Conservation (phyloP, 2,329 filamentous ascomycete genomes). For the Thelonectria blattea region DNA sequence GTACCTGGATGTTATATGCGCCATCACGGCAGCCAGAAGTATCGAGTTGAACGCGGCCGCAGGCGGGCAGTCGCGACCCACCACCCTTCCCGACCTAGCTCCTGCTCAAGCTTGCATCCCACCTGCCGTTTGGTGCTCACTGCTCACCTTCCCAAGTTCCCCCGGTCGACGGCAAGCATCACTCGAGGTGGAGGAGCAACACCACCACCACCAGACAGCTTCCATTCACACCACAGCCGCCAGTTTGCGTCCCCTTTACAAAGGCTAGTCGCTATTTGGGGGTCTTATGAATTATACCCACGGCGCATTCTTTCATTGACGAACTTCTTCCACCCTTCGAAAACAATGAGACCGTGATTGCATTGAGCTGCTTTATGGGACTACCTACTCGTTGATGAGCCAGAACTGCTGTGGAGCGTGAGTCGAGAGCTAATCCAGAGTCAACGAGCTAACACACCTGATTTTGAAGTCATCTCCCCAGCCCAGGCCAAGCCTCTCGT, state of each 20-base stretch:
- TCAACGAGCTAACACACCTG: slow-evolving; percentile 13
- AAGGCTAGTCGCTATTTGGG: background rate
- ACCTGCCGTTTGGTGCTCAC: background rate
- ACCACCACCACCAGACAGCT: no score
- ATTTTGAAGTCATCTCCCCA: slow-evolving; percentile 15
- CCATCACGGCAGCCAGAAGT: background rate
- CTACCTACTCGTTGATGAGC: background rate
- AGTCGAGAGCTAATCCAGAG: slow-evolving; percentile 11
- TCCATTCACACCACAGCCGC: no score
- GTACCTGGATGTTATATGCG: background rate
- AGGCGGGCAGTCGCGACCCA: background rate
- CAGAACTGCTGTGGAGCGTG: slow-evolving; percentile 14
- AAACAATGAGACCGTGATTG: no score
- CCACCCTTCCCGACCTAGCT: background rate
- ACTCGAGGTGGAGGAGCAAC: no score
- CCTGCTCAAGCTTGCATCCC: background rate
- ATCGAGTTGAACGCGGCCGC: background rate
- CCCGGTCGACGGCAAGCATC: no score
- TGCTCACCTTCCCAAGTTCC: background rate
- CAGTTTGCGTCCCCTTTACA: no score
- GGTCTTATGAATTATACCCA: background rate
- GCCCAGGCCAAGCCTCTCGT: slow-evolving; percentile 1
- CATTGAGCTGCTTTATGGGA: no score
- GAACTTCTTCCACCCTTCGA: no score
- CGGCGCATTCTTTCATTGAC: background rate